Conservation (phyloP, 1,284 basidiomycete genomes). For the Leccinum cinnamomeum region DNA sequence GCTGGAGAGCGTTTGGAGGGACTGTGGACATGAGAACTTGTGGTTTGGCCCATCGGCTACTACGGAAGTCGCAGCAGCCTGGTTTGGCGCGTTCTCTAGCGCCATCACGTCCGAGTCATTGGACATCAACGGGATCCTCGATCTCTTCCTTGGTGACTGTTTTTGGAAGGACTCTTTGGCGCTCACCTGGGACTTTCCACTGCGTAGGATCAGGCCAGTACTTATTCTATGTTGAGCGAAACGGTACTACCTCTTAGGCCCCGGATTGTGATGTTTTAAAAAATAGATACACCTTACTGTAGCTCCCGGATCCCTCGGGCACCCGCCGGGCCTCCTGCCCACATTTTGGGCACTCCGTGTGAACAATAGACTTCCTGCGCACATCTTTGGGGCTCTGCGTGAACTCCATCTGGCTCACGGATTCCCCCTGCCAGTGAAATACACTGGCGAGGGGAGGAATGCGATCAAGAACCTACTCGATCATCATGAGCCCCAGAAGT, state of each 20-base stretch:
- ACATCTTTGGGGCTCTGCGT: too few relatives aligned
- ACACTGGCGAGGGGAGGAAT: constrained; percentile 16
- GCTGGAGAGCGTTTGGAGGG: constrained; percentile 39
- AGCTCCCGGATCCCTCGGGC: too few relatives aligned
- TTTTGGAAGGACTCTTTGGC: constrained; percentile 34
- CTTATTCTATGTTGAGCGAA: too few relatives aligned
- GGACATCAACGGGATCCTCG: constrained; percentile 26
- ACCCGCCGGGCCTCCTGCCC: too few relatives aligned
- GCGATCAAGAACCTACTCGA: constrained; percentile 27
- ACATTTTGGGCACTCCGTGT: too few relatives aligned
- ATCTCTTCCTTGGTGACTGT: constrained; percentile 31
- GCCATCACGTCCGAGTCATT: constrained; percentile 25
- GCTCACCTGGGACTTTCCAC: constrained; percentile 31
- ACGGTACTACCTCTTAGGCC: too few relatives aligned
- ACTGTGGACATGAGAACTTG: constrained; percentile 32
- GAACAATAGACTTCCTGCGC: too few relatives aligned
- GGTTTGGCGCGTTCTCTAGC: constrained; percentile 35
- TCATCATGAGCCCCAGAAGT: constrained; percentile 24
- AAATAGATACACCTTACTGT: too few relatives aligned
- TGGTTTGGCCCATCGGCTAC: constrained; percentile 38
- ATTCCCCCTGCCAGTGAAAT: too few relatives aligned
- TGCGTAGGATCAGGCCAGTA: too few relatives aligned
- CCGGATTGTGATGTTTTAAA: too few relatives aligned
- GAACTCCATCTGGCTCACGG: too few relatives aligned
- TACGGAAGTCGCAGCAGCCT: constrained; percentile 26